Base-by-base conservation (phyloP, 2,329 filamentous ascomycete genomes). In the Cladosporium phlei region DNA sequence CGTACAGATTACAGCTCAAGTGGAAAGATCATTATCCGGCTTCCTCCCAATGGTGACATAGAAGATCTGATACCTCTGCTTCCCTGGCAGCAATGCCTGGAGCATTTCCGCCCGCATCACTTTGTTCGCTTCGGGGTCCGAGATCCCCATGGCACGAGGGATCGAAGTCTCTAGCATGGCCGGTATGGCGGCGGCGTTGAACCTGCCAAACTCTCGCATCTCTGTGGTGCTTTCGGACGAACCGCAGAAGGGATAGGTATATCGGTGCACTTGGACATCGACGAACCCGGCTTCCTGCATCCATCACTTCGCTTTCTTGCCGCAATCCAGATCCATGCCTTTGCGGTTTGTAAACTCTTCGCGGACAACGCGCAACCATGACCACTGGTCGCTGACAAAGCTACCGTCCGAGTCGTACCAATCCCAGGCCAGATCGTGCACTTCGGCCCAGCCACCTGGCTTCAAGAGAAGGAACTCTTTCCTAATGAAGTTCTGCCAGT, bases 381-480 rank as follows among this genome's bases (percentile, higher is more conserved):
- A 30, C 52, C 56, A 55, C 24, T 22, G 27, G 52, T 54, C 56
- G 9, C 32, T 32, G 10, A 50, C 46, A 8, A 50, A 52, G 19
- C 55, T 54, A 9, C 30, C 27, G 11, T 47, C 12, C 4, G 28
- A 35, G 5, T 51, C 40, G 39, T 50, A 53, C 22, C 28, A 50
- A 11, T 37, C 35, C 20, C 27, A 46, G 38, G 48, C 48, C n/a
- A 52, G 20, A 19, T 56, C 55, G 14, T 57, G 55, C 3, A 57
- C 12, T 46, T 58, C 55, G n/a, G 45, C 43, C 51, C 52, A 57
- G 9, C 51, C 54, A 8, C 49, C 54, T 3, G 53, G 47, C 14
- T 47, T 47, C 16, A 56, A 44, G 9, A 55, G 38, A 5, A 17
- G 12, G 33, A 21, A 49, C 10, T 37, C 42, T 11, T 32, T 47